Base-by-base conservation (phyloP, 2,329 filamentous ascomycete species). In the Ascochyta pisi region DNA sequence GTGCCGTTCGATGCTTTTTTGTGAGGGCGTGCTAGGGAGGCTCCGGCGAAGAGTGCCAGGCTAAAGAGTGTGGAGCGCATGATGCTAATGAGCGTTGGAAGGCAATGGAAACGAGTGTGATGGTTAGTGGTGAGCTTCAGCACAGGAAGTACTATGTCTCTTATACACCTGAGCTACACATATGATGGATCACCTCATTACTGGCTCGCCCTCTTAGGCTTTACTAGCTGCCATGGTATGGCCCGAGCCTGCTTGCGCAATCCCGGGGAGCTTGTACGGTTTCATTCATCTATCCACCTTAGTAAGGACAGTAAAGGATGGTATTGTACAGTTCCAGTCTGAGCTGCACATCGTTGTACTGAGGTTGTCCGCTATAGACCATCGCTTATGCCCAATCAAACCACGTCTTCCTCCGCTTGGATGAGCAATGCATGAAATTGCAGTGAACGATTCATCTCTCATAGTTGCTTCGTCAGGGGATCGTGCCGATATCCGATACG, bases 61-160 rank as follows among this genome's bases (percentile, higher is more conserved):
- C 16, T 40, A 15, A 57, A 15, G 15, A 57, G 22, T 3, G 43
- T 39, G 15, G 43, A 39, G 37, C 42, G 54, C 54, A 57, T 57
- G 38, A 19, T 22, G 4, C 22, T 5, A 8, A 2, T 23, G 16
- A 13, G 15, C 23, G n/a, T 9, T 19, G 27, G 22, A 39, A 29
- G 26, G 12, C 22, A 16, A 16, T 22, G 9, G 23, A 8, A 41
- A 19, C 19, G 19, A 33, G 12, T 31, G 13, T 1, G 4, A 15
- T 16, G 1, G 3, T 8, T 39, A 34, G 16, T 19, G 24, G 44
- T 29, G 16, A 26, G 13, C 40, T 41, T 7, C 13, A 24, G 15
- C 9, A 22, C 19, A 6, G 16, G 1, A 4, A n/a, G 1, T 24
- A 19, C 8, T 6, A 19, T 29, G 6, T 13, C 33, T 43, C 12